Evolutionary conservation across 208 protist genomes (phyloP), one percentile per base, ranked within the genome.

Genomic region (Trypanosoma congolense): DNA sequence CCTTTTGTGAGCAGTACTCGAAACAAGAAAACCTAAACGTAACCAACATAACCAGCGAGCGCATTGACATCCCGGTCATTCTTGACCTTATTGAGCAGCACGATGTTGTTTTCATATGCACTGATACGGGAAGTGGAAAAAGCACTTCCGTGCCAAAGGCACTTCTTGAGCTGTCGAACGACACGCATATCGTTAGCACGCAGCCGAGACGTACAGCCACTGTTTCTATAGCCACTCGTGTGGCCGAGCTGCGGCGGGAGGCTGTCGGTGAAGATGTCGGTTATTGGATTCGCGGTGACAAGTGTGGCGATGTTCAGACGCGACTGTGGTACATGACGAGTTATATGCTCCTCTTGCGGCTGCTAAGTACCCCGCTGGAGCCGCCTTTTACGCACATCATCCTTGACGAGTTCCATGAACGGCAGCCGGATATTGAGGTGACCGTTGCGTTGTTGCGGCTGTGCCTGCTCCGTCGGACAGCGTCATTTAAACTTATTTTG

Each of bases 401-500:
- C 18, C 57, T 92, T 6, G 84, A 92, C 50, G 84, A 92, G 50
- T 77, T 88, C 30, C 85, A 92, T 46, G 85, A 92, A 66, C 56
- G 85, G 22, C 97, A 93, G 18, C 82, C 98, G 2, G 77, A 90
- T 36, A 81, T 58, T 55, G 84, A 92, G 54, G 75, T 92, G 38
- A 71, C 86, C 10, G 63, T 92, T 12, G 66, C 79, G 2, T 26
- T 90, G 19, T 56, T 92, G 10, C 74, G 73, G 29, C 19, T 91
- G 4, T 71, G 61, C 33, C 43, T 78, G 1, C 46, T 62, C n/a
- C 48, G 40, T 24, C 21, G 25, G 21, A 68, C 61, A 3, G 41
- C 62, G 5, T 78, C 84, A 19, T 68, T 93, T 71, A 99, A 99
- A 69, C 80, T 99, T 44, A 96, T 99, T 38, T 88, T 99, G 43